phyloP scores from a whole-genome alignment of 805 yeast genomes.

The Millerozyma miso region DNA sequence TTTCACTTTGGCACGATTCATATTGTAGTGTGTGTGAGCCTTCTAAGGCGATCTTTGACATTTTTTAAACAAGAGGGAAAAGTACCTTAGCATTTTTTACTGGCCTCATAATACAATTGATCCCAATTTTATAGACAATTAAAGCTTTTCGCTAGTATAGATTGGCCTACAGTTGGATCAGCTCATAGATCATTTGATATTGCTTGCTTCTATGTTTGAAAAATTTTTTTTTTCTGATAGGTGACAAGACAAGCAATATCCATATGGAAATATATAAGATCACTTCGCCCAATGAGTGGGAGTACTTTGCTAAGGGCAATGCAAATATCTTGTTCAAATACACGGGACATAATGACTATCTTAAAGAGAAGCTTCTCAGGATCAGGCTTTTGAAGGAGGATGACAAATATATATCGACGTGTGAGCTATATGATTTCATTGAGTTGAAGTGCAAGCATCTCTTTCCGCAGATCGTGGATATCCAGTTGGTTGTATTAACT shows the following conservation, averaged over 20 bases:
- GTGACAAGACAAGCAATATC: not conserved
- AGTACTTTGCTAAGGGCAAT: constrained; percentile 41
- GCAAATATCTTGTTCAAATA: constrained; percentile 47
- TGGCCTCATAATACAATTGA: not conserved
- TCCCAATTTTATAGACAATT: not conserved
- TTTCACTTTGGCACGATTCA: not conserved
- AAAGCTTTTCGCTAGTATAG: not conserved
- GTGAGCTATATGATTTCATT: constrained; percentile 39
- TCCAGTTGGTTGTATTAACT: constrained; percentile 28
- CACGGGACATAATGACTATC: constrained; percentile 28
- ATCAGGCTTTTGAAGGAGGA: constrained; percentile 28
- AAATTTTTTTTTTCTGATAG: not conserved
- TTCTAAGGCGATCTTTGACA: not conserved
- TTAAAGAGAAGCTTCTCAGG: constrained; percentile 37
- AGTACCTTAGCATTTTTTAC: not conserved
- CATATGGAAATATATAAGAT: constrained; percentile 35
- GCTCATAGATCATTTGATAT: not conserved
- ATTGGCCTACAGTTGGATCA: not conserved
- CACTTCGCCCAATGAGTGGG: constrained; percentile 40
- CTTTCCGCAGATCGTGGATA: constrained; percentile 29
- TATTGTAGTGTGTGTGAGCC: not conserved
- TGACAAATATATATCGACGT: constrained; percentile 34
- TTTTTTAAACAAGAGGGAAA: not conserved
- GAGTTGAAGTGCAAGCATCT: constrained; percentile 27
- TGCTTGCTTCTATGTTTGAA: not conserved